A percentile compares a stretch with the other conserved stretches of the same genome.
These are phyloP conservation scores for Piper longum DNA, from an alignment of 164 flowering plant genomes.

Conservation along the genomic window DNA sequence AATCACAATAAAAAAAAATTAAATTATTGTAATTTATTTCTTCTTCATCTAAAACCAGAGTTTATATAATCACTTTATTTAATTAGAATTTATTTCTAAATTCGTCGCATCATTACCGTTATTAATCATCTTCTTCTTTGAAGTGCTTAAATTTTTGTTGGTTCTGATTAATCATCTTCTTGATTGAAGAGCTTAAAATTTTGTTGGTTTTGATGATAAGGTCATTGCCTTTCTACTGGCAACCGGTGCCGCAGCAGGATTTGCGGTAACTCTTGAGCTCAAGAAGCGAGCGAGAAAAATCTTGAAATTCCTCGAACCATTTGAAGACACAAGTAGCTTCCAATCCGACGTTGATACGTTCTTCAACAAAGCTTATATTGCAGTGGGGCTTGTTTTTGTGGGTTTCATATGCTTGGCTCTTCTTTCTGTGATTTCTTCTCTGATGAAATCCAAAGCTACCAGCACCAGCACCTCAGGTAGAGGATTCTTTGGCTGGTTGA, in stretches of 20 bases:
- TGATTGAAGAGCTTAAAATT: no score
- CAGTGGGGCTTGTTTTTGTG: slow-evolving; percentile 15
- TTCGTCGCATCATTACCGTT: no score
- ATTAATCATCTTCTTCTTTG: no score
- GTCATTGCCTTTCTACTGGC: slow-evolving; percentile 25
- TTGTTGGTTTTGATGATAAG: slow-evolving; percentile 8
- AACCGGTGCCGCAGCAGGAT: slow-evolving; percentile 32
- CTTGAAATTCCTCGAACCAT: background rate
- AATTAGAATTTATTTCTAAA: no score
- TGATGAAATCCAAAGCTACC: background rate
- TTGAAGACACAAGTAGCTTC: slow-evolving; percentile 3
- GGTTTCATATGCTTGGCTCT: slow-evolving; percentile 24
- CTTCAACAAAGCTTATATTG: slow-evolving; percentile 16
- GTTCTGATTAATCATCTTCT: no score
- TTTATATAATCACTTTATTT: no score
- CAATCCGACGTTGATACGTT: slow-evolving; percentile 12
- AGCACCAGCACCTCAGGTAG: background rate
- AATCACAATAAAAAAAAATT: no score
- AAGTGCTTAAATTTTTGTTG: no score
- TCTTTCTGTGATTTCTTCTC: slow-evolving; percentile 21
- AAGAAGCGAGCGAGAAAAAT: slow-evolving; percentile 11
- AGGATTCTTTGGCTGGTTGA: slow-evolving; percentile 5
- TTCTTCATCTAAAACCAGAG: background rate
- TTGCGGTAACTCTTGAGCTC: slow-evolving; percentile 24
- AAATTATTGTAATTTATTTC: no score